Percentiles rank a stretch among this genome's conserved stretches.
These are phyloP conservation scores for Trametes elegans DNA, from an alignment of 768 basidiomycete species.

Conservation along the genomic window DNA sequence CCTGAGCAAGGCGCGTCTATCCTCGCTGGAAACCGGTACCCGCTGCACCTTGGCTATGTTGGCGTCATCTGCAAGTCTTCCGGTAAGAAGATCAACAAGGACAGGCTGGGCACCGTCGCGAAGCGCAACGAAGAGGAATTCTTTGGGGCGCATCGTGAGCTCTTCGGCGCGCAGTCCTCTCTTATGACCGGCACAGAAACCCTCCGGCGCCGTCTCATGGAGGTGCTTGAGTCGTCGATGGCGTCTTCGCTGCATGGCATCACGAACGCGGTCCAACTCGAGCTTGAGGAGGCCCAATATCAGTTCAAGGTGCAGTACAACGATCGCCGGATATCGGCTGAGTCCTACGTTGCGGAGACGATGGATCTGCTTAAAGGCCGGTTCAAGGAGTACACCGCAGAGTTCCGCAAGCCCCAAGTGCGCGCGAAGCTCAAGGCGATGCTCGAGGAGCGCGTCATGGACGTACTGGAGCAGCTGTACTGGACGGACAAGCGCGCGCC, in stretches of 20 bases:
- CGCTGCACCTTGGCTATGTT: slow-evolving; percentile 95
- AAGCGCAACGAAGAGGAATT: slow-evolving; percentile 63
- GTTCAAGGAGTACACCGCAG: slow-evolving; percentile 81
- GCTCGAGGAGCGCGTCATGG: slow-evolving; percentile 96
- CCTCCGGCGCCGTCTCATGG: slow-evolving; percentile 88
- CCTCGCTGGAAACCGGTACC: slow-evolving; percentile 87
- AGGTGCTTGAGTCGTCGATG: slow-evolving; percentile 97
- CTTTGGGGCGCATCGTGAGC: slow-evolving; percentile 59
- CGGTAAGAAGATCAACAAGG: slow-evolving; percentile 51
- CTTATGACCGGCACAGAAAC: slow-evolving; percentile 92
- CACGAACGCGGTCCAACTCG: slow-evolving; percentile 94
- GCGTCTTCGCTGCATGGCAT: slow-evolving; percentile 93
- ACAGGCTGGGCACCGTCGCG: slow-evolving; percentile 48
- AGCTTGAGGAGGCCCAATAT: slow-evolving; percentile 95
- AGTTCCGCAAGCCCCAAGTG: slow-evolving; percentile 88
- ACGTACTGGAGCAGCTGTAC: slow-evolving; percentile 94
- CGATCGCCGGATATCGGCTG: slow-evolving; percentile 89
- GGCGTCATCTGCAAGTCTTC: slow-evolving; percentile 90
- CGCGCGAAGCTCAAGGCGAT: slow-evolving; percentile 86
- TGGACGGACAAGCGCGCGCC: slow-evolving; percentile 88
- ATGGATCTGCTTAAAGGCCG: slow-evolving; percentile 88
- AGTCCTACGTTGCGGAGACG: slow-evolving; percentile 97
- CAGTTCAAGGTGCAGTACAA: slow-evolving; percentile 99
- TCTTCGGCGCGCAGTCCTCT: slow-evolving; percentile 59
- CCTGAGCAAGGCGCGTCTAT: slow-evolving; percentile 81